Conservation (phyloP, 768 basidiomycete genomes). For the Sarcodon aspratus region DNA sequence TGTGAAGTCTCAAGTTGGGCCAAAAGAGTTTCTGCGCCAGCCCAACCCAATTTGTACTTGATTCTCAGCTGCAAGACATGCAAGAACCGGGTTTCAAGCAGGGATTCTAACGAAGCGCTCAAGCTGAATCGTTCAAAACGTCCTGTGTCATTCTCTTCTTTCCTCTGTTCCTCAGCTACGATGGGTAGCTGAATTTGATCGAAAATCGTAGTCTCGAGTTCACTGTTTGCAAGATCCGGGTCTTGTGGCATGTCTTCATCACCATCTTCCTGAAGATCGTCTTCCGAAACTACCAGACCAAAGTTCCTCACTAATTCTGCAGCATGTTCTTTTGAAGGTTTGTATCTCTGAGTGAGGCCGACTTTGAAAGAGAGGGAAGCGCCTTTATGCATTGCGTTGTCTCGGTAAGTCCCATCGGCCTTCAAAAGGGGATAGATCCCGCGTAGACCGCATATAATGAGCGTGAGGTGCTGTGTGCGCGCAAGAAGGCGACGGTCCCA, state of each 20-base stretch:
- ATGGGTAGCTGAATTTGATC: conserved; percentile 16
- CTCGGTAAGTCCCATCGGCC: conserved; percentile 28
- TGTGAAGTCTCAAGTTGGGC: conserved; percentile 35
- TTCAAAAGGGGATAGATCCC: conserved; percentile 42
- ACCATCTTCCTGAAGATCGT: conserved; percentile 24
- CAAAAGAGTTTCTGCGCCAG: conserved; percentile 49
- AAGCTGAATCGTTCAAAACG: conserved; percentile 52
- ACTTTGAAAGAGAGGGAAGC: conserved; percentile 42
- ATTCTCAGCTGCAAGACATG: conserved; percentile 40
- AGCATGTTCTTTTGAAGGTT: conserved; percentile 41
- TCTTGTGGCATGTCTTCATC: conserved; percentile 10
- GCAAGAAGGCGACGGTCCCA: conserved; percentile 62
- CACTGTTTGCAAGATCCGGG: conserved; percentile 19
- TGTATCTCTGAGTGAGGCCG: conserved; percentile 49
- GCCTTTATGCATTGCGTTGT: conserved; percentile 22
- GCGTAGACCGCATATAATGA: conserved; percentile 49
- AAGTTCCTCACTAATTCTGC: conserved; percentile 37
- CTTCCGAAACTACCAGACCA: conserved; percentile 24
- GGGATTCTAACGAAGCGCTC: conserved; percentile 48
- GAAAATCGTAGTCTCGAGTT: conserved; percentile 15
- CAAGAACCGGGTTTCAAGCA: conserved; percentile 46
- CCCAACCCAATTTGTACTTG: conserved; percentile 50
- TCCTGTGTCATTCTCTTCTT: conserved; percentile 19
- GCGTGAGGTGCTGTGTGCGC: conserved; percentile 43
- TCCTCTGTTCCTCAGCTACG: conserved; percentile 7